phyloP scores from a whole-genome alignment of 164 flowering plant species.

The Umbilicus rupestris region DNA sequence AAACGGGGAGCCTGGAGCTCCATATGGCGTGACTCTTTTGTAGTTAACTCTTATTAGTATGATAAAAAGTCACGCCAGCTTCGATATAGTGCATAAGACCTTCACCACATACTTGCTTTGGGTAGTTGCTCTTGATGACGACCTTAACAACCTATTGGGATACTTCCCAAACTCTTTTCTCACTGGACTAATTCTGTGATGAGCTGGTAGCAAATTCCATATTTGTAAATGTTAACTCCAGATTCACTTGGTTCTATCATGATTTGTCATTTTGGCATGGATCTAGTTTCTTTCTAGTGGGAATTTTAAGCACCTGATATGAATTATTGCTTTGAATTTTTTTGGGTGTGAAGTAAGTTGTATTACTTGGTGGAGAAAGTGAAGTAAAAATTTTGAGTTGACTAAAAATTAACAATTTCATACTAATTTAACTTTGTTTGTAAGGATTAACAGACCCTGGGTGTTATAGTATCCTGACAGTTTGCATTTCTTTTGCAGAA shows the following conservation, averaged over 20 bases:
- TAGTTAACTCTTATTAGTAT: not conserved
- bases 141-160: not conserved
- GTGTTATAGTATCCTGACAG: no score
- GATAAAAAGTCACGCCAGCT: not conserved
- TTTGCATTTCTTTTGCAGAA: not conserved
- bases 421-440: not conserved
- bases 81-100: not conserved
- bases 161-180: not conserved
- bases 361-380: no score
- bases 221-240: not conserved
- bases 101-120: not conserved
- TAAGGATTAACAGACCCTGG: not conserved
- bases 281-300: not conserved
- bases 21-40: not conserved
- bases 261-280: not conserved
- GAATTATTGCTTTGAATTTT: not conserved
- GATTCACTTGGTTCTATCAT: not conserved
- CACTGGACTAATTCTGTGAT: not conserved
- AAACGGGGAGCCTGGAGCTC: not conserved
- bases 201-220: not conserved
- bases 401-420: not conserved
- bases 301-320: not conserved
- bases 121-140: not conserved
- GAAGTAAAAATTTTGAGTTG: not conserved
- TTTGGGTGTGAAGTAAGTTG: no score